Conservation (phyloP, 441 rosid species). For the Iberis amara region DNA sequence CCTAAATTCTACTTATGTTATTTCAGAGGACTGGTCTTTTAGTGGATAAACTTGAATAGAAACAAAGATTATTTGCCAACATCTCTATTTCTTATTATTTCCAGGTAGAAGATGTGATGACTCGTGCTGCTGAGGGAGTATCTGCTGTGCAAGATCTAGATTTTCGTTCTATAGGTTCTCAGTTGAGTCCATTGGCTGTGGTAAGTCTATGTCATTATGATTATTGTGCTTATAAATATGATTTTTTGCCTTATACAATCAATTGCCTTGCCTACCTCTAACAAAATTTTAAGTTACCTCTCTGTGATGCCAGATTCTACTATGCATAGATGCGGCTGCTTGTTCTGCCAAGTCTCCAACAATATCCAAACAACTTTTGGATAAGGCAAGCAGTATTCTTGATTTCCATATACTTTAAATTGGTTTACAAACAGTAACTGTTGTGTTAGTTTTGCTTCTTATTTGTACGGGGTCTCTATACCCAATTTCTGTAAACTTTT, state of each 20-base stretch:
- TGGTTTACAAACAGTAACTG: conserved; percentile 4
- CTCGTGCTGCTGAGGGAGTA: conserved; percentile 76
- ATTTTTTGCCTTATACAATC: conserved; percentile 4
- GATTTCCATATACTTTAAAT: conserved; percentile 22
- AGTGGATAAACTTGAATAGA: neutral
- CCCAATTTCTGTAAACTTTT: neutral
- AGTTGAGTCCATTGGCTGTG: conserved; percentile 83
- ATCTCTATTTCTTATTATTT: conserved; percentile 21
- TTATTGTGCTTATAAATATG: conserved; percentile 6
- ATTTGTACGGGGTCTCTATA: conserved; percentile 13
- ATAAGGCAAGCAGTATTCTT: conserved; percentile 57
- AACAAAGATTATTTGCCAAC: neutral
- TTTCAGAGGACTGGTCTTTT: neutral
- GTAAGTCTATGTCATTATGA: conserved; percentile 45
- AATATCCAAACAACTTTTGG: conserved; percentile 75
- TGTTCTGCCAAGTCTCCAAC: conserved; percentile 78
- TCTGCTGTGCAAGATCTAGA: conserved; percentile 76
- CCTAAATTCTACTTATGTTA: neutral
- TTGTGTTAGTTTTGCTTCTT: conserved; percentile 7
- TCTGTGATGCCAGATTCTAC: conserved; percentile 64
- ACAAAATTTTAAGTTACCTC: conserved; percentile 24
- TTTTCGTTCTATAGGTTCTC: conserved; percentile 63
- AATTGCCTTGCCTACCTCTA: conserved; percentile 10
- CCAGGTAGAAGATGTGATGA: conserved; percentile 84
- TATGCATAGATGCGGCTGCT: conserved; percentile 92